Percentiles rank a stretch among this genome's conserved stretches.
These are phyloP conservation scores for Oidium heveae DNA, from an alignment of 2,329 filamentous ascomycete species.

Conservation along the genomic window DNA sequence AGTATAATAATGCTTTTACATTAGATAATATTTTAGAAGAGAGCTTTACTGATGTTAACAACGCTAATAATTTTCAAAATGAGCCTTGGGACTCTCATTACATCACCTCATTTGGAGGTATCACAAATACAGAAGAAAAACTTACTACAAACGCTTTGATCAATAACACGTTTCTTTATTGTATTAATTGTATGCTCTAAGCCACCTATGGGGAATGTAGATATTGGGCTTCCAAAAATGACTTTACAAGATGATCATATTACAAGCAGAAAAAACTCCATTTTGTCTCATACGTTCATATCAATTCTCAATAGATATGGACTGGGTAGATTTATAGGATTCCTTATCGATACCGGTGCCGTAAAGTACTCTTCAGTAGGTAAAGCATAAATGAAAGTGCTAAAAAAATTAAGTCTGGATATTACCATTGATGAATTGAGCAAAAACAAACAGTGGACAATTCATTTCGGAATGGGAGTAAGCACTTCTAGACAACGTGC, in stretches of 20 bases:
- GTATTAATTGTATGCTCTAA: not conserved
- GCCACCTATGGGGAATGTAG: not conserved
- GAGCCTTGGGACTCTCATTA: not conserved
- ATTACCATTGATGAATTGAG: not conserved
- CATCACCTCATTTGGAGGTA: not conserved
- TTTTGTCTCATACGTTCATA: not conserved
- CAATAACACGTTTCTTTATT: not conserved
- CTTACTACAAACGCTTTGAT: not conserved
- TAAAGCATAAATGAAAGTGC: not conserved
- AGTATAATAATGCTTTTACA: not conserved
- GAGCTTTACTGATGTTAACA: not conserved
- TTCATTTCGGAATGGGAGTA: not conserved
- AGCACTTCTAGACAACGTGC: not conserved
- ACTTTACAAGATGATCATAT: not conserved
- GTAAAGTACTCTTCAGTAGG: not conserved
- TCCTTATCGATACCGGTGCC: not conserved
- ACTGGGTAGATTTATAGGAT: not conserved
- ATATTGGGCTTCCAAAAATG: not conserved
- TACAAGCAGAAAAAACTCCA: not conserved
- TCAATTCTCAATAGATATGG: not conserved
- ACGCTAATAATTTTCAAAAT: not conserved
- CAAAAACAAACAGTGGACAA: not conserved
- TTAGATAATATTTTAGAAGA: not conserved
- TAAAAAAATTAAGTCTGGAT: not conserved
- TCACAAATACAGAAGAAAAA: not conserved